phyloP scores from a whole-genome alignment of 1,284 basidiomycete genomes.

The Irpex sp. region DNA sequence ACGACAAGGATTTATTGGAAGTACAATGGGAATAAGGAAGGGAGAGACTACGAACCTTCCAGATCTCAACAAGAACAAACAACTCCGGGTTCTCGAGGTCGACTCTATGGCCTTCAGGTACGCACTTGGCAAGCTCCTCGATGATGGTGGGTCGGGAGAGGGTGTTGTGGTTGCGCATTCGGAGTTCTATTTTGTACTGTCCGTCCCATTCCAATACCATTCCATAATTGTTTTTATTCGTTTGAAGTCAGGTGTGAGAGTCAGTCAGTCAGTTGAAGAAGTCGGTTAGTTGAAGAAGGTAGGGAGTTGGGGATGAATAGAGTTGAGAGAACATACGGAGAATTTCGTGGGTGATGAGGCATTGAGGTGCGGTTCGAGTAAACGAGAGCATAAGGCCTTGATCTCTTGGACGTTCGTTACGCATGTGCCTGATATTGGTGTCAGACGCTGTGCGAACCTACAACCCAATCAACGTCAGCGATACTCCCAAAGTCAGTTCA shows the following conservation, averaged over 20 bases:
- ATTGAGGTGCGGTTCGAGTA: conserved; percentile 49
- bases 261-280: no score
- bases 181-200: conserved; percentile 82
- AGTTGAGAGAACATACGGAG: conserved; percentile 28
- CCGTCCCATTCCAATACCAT: no score
- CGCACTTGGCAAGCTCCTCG: conserved; percentile 62
- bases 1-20: no score
- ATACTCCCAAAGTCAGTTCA: neutral
- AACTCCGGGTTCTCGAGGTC: conserved; percentile 63
- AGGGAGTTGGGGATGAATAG: neutral
- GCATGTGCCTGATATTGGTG: conserved; percentile 65
- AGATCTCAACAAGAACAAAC: conserved; percentile 75
- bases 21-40: neutral
- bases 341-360: conserved; percentile 26
- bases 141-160: conserved; percentile 56
- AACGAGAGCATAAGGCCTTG: conserved; percentile 48
- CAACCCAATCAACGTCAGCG: no score
- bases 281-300: no score
- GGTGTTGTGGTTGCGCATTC: conserved; percentile 69
- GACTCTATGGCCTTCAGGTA: conserved; percentile 63
- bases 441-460: conserved; percentile 57
- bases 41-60: conserved; percentile 48
- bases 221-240: no score
- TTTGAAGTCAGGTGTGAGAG: neutral
- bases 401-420: conserved; percentile 69